A percentile compares a stretch with the other conserved stretches of the same genome.
Conservation (phyloP, 2,329 filamentous ascomycete species). For the Paecilomyces variotii region DNA sequence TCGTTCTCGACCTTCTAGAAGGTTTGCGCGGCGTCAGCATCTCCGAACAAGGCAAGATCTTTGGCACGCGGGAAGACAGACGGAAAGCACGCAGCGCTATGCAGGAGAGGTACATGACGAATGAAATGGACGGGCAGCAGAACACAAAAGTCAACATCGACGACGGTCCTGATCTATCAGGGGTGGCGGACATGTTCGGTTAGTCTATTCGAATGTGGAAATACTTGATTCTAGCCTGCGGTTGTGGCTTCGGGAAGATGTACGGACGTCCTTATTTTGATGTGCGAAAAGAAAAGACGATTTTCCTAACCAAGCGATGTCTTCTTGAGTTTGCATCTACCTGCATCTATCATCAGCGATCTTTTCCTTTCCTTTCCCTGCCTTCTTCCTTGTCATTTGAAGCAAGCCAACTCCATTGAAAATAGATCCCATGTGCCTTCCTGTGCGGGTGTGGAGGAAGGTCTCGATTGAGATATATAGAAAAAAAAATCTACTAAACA, state of each 20-base stretch:
- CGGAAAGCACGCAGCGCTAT: conserved; percentile 35
- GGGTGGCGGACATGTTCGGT: conserved; percentile 48
- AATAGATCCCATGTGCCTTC: not conserved
- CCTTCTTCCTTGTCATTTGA: not conserved
- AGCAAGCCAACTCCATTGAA: not conserved
- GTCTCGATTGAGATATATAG: not conserved
- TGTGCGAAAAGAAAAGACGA: not conserved
- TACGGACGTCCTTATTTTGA: not conserved
- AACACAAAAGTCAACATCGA: conserved; percentile 35
- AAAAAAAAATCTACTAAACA: not conserved
- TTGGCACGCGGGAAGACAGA: conserved; percentile 33
- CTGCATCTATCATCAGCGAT: not conserved
- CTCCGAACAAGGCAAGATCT: conserved; percentile 82
- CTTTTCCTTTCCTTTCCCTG: not conserved
- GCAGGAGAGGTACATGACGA: conserved; percentile 37
- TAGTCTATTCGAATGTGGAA: conserved; percentile 14
- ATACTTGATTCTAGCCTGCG: not conserved
- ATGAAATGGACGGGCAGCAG: conserved; percentile 35
- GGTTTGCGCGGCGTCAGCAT: conserved; percentile 85
- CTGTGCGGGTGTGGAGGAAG: not conserved
- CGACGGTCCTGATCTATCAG: conserved; percentile 43
- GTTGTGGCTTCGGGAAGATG: not conserved
- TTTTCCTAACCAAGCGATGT: not conserved
- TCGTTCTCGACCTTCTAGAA: conserved; percentile 77
- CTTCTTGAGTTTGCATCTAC: not conserved